Evolutionary conservation across 2,329 filamentous ascomycete genomes (phyloP).

Genomic region (Penicillium concentricum): DNA sequence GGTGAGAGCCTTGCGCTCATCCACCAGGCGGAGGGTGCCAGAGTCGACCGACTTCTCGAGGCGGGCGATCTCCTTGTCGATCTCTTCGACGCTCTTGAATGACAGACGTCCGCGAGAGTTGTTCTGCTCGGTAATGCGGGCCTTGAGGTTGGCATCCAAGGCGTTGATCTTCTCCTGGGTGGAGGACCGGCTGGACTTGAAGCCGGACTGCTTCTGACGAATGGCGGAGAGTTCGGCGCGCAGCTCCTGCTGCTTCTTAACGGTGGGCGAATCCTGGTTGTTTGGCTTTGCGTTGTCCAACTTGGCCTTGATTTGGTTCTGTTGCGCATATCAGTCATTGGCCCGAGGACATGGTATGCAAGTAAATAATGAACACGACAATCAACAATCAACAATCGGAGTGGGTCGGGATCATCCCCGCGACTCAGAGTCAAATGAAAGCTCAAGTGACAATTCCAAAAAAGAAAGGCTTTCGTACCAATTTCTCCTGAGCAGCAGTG

Average conservation of each 20-base stretch:
- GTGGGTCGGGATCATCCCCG: slow-evolving; percentile 3
- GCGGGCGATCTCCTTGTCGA: slow-evolving; percentile 76
- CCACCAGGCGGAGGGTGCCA: slow-evolving; percentile 90
- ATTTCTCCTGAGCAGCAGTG: slow-evolving; percentile 69
- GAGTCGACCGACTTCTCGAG: slow-evolving; percentile 84
- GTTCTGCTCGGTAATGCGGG: slow-evolving; percentile 84
- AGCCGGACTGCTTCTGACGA: slow-evolving; percentile 78
- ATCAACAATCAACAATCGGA: background rate
- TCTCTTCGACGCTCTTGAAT: slow-evolving; percentile 84
- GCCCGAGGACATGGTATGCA: slow-evolving; percentile 6
- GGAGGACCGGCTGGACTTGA: slow-evolving; percentile 76
- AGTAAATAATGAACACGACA: slow-evolving; percentile 5
- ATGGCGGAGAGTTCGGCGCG: slow-evolving; percentile 80
- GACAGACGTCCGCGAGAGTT: slow-evolving; percentile 72
- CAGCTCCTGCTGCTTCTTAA: slow-evolving; percentile 83
- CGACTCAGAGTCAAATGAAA: background rate
- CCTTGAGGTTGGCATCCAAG: slow-evolving; percentile 84
- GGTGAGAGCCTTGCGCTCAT: slow-evolving; percentile 89
- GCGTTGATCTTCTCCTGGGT: slow-evolving; percentile 90
- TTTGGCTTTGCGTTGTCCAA: slow-evolving; percentile 79
- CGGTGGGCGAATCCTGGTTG: slow-evolving; percentile 76
- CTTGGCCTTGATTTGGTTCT: slow-evolving; percentile 87
- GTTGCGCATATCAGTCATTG: slow-evolving; percentile 39
- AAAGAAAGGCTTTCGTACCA: slow-evolving; percentile 49
- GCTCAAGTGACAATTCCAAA: background rate